Conservation (phyloP, 257 asterid species). For the Avicennia marina region DNA sequence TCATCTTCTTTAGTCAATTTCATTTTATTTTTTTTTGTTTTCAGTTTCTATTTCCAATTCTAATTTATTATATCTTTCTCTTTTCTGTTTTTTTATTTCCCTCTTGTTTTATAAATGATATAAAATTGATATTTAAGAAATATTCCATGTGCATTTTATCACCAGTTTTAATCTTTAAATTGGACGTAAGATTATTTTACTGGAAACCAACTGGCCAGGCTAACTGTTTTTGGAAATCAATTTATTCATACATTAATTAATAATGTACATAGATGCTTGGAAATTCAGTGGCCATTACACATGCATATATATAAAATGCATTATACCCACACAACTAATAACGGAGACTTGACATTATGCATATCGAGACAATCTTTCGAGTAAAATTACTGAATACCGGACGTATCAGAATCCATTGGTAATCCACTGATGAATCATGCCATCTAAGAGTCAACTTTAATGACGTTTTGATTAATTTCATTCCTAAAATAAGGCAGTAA, state of each 20-base stretch:
- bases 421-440: slow-evolving; percentile 3
- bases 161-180: not conserved
- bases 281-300: too few relatives aligned
- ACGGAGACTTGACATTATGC: slow-evolving; percentile 23
- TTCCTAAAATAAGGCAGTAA: not conserved
- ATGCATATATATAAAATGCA: too few relatives aligned
- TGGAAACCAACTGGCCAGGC: too few relatives aligned
- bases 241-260: not conserved
- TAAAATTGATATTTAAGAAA: not conserved
- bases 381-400: slow-evolving; percentile 3
- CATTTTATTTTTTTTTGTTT: too few relatives aligned
- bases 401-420: slow-evolving; percentile 23
- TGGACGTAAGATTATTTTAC: not conserved
- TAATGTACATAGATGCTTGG: not conserved
- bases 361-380: slow-evolving; percentile 9
- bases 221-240: not conserved
- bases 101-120: too few relatives aligned
- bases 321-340: too few relatives aligned
- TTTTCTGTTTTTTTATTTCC: too few relatives aligned
- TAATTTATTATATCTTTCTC: too few relatives aligned
- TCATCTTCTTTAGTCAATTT: too few relatives aligned
- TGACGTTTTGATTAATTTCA: not conserved
- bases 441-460: slow-evolving; percentile 4
- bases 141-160: not conserved
- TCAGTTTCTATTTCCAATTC: too few relatives aligned